phyloP scores from a whole-genome alignment of 73 alveolate species.

The Breviolum minutum region DNA sequence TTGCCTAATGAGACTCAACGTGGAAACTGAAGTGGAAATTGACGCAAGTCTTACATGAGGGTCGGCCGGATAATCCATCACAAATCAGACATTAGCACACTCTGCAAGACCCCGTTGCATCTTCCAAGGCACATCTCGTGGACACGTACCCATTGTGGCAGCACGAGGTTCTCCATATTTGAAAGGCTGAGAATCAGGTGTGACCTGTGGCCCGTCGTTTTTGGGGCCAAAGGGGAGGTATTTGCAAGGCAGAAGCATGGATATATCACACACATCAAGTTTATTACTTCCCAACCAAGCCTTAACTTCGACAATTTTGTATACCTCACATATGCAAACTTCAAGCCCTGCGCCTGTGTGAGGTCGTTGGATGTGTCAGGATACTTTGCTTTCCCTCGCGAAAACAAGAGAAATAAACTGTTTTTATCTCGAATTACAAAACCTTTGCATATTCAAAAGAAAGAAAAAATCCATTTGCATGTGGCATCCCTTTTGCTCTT shows the following conservation, averaged over 20 bases:
- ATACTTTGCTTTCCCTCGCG: conserved; percentile 66
- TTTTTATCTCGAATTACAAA: neutral
- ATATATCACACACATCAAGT: no score
- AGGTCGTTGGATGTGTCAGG: conserved; percentile 50
- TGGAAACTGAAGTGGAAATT: no score
- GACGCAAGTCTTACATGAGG: no score
- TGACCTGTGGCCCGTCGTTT: conserved; percentile 15
- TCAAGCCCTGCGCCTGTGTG: conserved; percentile 2
- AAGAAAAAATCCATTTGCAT: neutral
- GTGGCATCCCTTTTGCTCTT: neutral
- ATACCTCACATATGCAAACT: no score
- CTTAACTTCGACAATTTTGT: no score
- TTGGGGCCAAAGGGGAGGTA: neutral
- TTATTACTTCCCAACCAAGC: neutral
- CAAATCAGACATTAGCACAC: no score
- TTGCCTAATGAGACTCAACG: no score
- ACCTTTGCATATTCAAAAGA: neutral
- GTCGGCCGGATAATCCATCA: no score
- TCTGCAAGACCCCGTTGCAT: neutral
- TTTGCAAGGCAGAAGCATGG: no score
- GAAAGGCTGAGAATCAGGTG: conserved; percentile 89
- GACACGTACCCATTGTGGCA: conserved; percentile 77
- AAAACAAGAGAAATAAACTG: no score
- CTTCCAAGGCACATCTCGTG: conserved; percentile 18
- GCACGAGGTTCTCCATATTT: conserved; percentile 64